Base-by-base conservation (phyloP, 345 rosid species). In the Acer campestre region DNA sequence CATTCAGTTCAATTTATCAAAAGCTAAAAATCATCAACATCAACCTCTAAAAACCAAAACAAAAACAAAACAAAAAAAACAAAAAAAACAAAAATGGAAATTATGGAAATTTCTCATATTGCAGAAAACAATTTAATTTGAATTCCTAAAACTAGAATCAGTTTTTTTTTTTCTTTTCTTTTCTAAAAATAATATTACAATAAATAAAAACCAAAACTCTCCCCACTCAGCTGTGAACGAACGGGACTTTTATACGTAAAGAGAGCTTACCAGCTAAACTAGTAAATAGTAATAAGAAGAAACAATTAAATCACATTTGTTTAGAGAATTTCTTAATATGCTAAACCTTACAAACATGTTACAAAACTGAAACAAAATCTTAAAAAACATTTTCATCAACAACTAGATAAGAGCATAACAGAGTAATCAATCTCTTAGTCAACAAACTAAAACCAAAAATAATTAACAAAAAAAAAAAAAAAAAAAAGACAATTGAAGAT, bases 1-100 rank as follows among this genome's bases (percentile, higher is more conserved):
- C 23, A 77, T 70, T 84, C 77, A 78, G 82, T 74, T 55, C 84
- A 62, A 22, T 79, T 81, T 35, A 71, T 73, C 56, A 66, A 67
- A 68, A 31, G 46, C 72, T 40, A 7, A 10, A 42, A 16, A 67
- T 7, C 22, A 66, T 35, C 23, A 55, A 18, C 53, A 72, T 29
- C 67, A 78, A 67, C 61, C 68, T 55, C 58, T 53, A 53, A 6
- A 49, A 49, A 49, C 16, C 55, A 25, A 4, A 8, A 8, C 4
- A 14, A 51, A 4, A 16, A 53, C 4, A 14, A 51, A 4, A 16
- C 2, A 13, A 49, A 3, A 16, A 51, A 3, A 7, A 7, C 3
- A 42, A 42, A 42, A 42, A 51, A 51, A 49, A 12, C 4, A 14
- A 51, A 4, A 16, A 53, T 53, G 1, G 0, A 53, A 53, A 53